Evolutionary conservation across 306 rosid species (phyloP), one percentile per base, ranked within the genome.

Genomic region (Vigna mungo): DNA sequence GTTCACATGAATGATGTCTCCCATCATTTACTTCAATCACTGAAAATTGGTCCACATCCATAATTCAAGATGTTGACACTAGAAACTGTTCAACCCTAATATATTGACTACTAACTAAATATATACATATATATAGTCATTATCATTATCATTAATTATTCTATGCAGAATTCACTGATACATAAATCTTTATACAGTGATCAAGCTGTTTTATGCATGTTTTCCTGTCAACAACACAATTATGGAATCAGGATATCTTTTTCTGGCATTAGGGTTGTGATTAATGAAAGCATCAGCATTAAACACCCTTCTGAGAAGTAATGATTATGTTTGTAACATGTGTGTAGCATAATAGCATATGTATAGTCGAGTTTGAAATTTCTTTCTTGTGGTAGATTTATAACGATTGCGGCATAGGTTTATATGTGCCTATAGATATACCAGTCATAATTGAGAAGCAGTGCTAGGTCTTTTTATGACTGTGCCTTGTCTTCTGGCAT

Each of bases 1-100:
- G 87, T 86, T 86, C 92, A 92, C 96, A 92, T 88, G 93, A 90
- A 85, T 82, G 89, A 86, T 87, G 97, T 85, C 27, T 87, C 89
- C 92, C 88, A 78, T 80, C 84, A 87, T 88, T 88, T 86, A 90
- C 90, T 87, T 82, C 96, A 83, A 85, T 88, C 78, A 65, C 96
- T 78, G 80, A 51, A 63, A 80, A 71, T 70, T 83, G 96, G 93
- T 78, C 96, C 97, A 88, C 90, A 80, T 85, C 85, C 86, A 86
- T 87, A 85, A 81, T 81, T 76, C 55, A 80, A 84, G 93, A 90
- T 77, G 71, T 60, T 74, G 78, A 60, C 78, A 74, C 71, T 27
- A 74, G 48, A 18, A 48, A 46, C 59, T 74, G 59, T 74, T 74
- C 59, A 25, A 47, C 27, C 60, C 32, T 59, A 47, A 27, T 72